phyloP scores from a whole-genome alignment of 208 protist genomes.

The Leptomonas pyrrhocoris region DNA sequence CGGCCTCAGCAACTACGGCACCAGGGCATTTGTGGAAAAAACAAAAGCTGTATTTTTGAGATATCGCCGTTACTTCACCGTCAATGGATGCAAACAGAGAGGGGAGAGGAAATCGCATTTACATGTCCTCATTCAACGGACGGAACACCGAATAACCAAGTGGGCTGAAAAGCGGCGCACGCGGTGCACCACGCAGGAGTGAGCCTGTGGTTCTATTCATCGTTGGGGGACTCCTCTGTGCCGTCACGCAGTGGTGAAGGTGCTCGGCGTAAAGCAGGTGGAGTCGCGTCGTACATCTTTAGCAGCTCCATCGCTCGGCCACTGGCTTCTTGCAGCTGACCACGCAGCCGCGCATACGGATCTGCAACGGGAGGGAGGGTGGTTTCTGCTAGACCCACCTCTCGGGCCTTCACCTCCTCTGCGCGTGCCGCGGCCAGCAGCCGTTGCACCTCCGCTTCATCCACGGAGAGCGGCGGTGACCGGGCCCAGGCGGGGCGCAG shows the following conservation, averaged over 20 bases:
- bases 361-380: not conserved
- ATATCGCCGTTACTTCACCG: no score
- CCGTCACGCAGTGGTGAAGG: not conserved
- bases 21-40: no score
- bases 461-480: not conserved
- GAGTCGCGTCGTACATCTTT: slow-evolving; percentile 15
- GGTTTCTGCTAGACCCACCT: not conserved
- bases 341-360: slow-evolving; percentile 20
- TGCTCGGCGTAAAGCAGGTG: slow-evolving; percentile 18
- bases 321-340: not conserved
- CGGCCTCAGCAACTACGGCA: no score
- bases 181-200: no score
- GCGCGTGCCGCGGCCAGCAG: slow-evolving; percentile 48
- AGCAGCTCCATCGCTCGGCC: slow-evolving; percentile 25
- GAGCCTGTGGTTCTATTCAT: not conserved
- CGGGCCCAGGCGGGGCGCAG: slow-evolving; percentile 30
- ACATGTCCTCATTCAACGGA: no score
- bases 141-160: not conserved
- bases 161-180: not conserved
- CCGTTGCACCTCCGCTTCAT: slow-evolving; percentile 36
- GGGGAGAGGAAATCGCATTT: not conserved
- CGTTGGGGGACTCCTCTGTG: not conserved
- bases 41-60: no score
- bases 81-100: not conserved
- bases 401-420: slow-evolving; percentile 41